Percentiles rank a stretch among this genome's conserved stretches.
Evolutionary conservation across 192 early-diverging fungal species (phyloP).

Genomic region (Allomyces macrogynus): DNA sequence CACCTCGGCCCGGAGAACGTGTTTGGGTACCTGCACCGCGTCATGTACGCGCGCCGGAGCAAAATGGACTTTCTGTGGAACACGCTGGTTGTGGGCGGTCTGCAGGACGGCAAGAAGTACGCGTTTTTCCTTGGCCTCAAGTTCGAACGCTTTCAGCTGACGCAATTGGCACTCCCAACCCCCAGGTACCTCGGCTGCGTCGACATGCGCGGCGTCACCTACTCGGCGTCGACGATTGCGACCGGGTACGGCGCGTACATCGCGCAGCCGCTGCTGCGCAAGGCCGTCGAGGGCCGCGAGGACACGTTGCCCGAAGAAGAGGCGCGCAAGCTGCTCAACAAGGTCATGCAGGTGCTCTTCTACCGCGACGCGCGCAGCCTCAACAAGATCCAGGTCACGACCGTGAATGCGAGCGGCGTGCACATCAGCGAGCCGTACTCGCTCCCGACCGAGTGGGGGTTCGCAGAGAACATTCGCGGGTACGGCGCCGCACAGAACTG

Average conservation of each 20-base stretch:
- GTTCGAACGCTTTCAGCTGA: neutral
- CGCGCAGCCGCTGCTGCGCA: constrained; percentile 80
- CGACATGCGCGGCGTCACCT: constrained; percentile 84
- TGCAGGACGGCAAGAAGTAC: constrained; percentile 51
- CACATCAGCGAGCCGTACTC: constrained; percentile 72
- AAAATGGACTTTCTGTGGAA: constrained; percentile 93
- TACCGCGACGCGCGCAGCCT: constrained; percentile 84
- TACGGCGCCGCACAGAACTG: constrained; percentile 29
- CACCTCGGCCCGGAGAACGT: constrained; percentile 63
- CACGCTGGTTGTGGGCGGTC: constrained; percentile 71
- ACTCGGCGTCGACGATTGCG: constrained; percentile 69
- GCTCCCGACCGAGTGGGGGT: constrained; percentile 72
- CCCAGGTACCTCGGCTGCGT: constrained; percentile 70
- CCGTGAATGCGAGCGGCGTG: constrained; percentile 59
- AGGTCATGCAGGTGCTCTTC: constrained; percentile 78
- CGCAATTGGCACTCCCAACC: too few relatives aligned
- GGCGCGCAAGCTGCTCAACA: constrained; percentile 61
- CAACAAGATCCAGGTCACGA: constrained; percentile 88
- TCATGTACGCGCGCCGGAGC: constrained; percentile 80
- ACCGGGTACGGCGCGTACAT: constrained; percentile 85
- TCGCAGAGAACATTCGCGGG: constrained; percentile 59
- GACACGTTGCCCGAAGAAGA: constrained; percentile 76
- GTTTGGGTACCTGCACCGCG: constrained; percentile 68
- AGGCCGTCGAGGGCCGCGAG: constrained; percentile 66
- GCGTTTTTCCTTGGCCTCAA: neutral